phyloP scores from a whole-genome alignment of 176 grass and related monocot species.

The Zizania latifolia region DNA sequence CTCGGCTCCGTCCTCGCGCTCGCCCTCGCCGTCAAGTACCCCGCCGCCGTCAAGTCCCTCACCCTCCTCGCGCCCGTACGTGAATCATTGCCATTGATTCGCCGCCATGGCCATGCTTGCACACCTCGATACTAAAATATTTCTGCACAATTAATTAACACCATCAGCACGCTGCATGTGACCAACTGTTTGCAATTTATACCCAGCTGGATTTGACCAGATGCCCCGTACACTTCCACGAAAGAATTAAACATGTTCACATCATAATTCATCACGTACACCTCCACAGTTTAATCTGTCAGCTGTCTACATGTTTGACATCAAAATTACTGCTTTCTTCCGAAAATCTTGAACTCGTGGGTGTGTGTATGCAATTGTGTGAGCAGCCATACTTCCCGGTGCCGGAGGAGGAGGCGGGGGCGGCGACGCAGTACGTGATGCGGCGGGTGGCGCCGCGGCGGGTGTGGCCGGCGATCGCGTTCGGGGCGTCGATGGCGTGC shows the following conservation, averaged over 20 bases:
- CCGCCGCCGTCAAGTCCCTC: conserved; percentile 61
- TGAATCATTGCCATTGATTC: not conserved
- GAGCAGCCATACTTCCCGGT: conserved; percentile 78
- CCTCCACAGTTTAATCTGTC: not conserved
- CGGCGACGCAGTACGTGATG: conserved; percentile 77
- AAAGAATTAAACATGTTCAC: not conserved
- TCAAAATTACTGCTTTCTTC: too few species aligned
- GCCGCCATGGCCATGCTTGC: too few species aligned
- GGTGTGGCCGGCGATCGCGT: conserved; percentile 92
- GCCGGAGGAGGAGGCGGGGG: conserved; percentile 43
- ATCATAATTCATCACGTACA: not conserved
- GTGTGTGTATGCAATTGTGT: not conserved
- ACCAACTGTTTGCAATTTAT: not conserved
- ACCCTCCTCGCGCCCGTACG: conserved; percentile 74
- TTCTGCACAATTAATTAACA: not conserved
- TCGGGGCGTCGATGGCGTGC: conserved; percentile 92
- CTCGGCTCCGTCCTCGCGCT: conserved; percentile 81
- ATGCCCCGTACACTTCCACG: not conserved
- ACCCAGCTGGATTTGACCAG: not conserved
- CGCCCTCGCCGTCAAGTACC: conserved; percentile 78
- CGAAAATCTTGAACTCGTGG: too few species aligned
- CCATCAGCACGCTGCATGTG: not conserved
- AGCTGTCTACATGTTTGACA: too few species aligned
- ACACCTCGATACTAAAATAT: too few species aligned
- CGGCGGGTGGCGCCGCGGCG: conserved; percentile 71